Conservation (phyloP, 2,329 filamentous ascomycete species). For the Aspergillus candidus region DNA sequence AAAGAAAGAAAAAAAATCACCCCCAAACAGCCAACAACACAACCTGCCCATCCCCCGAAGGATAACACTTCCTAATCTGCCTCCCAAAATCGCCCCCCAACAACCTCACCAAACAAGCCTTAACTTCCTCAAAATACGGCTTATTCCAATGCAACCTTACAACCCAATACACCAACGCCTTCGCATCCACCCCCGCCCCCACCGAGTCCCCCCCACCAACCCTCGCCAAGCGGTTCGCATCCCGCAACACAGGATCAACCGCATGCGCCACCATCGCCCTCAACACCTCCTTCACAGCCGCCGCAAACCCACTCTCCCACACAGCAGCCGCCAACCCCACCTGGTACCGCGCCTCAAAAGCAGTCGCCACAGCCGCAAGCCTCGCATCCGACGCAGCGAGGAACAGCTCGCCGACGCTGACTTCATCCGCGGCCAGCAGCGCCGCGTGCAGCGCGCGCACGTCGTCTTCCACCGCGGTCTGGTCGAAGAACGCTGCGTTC, state of each 20-base stretch:
- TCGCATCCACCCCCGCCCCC: constrained; percentile 41
- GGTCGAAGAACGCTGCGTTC: constrained; percentile 63
- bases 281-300: constrained; percentile 75
- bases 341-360: constrained; percentile 65
- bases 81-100: constrained; percentile 5
- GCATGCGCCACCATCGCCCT: constrained; percentile 66
- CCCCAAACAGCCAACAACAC: constrained; percentile 6
- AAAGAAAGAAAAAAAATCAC: neutral
- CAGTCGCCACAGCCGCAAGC: constrained; percentile 64
- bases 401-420: constrained; percentile 70
- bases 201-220: constrained; percentile 36
- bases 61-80: neutral
- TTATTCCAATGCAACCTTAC: constrained; percentile 71
- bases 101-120: constrained; percentile 43
- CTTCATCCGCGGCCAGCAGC: constrained; percentile 68
- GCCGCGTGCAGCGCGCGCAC: constrained; percentile 67
- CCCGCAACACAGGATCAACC: constrained; percentile 68
- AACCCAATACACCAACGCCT: constrained; percentile 13
- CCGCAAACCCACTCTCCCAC: constrained; percentile 59
- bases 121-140: constrained; percentile 62
- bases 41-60: constrained; percentile 5
- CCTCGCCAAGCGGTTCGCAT: constrained; percentile 70
- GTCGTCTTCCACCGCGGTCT: constrained; percentile 65
- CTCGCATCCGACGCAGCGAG: constrained; percentile 67
- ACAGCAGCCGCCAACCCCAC: constrained; percentile 31